Evolutionary conservation across 345 rosid genomes (phyloP).

Genomic region (Eucalyptus sp.): DNA sequence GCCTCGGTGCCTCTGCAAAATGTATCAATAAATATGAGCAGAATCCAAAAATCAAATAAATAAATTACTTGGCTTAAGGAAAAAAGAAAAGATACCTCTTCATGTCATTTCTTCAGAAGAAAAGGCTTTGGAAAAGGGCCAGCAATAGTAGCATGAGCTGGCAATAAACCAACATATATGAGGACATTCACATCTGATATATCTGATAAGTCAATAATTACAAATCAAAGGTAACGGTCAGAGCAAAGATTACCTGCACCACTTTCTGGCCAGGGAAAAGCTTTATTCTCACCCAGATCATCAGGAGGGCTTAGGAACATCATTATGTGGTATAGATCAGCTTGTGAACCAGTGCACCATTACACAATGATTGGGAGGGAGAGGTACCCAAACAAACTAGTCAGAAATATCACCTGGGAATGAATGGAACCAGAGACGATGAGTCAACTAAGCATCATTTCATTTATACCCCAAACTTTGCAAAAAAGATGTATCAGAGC

Average conservation of each 20-base stretch:
- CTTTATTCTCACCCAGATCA: slow-evolving; percentile 81
- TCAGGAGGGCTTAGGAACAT: slow-evolving; percentile 93
- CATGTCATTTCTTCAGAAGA: slow-evolving; percentile 70
- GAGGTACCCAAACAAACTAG: slow-evolving; percentile 81
- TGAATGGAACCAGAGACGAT: slow-evolving; percentile 68
- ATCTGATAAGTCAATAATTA: background rate
- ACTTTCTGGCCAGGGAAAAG: slow-evolving; percentile 64
- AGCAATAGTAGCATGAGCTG: slow-evolving; percentile 69
- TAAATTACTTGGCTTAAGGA: background rate
- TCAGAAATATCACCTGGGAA: slow-evolving; percentile 83
- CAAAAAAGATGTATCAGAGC: background rate
- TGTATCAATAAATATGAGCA: background rate
- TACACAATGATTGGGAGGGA: slow-evolving; percentile 66
- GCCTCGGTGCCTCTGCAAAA: slow-evolving; percentile 69
- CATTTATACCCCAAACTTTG: background rate
- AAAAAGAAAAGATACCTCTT: slow-evolving; percentile 29
- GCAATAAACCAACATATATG: background rate
- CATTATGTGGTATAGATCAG: slow-evolving; percentile 82
- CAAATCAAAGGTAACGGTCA: background rate
- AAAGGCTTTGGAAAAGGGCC: slow-evolving; percentile 88
- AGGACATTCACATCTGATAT: background rate
- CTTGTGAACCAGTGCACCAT: slow-evolving; percentile 89
- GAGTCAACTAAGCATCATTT: background rate
- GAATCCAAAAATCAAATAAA: background rate
- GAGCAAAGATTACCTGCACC: slow-evolving; percentile 41